Conservation (phyloP, 495 filamentous ascomycete species). For the Stereocaulon alpinum region DNA sequence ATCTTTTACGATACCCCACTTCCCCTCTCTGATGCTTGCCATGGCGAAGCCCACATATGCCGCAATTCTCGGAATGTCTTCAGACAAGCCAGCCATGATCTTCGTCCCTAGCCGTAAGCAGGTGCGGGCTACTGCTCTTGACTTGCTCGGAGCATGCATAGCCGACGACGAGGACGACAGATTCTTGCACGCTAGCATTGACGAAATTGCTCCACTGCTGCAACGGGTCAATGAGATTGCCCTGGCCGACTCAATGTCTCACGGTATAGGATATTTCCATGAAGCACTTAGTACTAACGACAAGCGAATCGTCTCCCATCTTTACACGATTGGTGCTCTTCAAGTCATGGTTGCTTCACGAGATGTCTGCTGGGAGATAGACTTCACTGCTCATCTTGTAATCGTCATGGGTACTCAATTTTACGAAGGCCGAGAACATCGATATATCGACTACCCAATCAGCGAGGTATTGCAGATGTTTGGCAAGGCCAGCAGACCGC, state of each 20-base stretch:
- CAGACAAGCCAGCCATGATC: conserved; percentile 78
- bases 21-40: conserved; percentile 93
- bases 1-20: conserved; percentile 91
- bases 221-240: conserved; percentile 73
- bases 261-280: conserved; percentile 96
- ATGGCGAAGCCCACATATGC: conserved; percentile 93
- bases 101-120: conserved; percentile 94
- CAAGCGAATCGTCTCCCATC: conserved; percentile 84
- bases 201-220: conserved; percentile 73
- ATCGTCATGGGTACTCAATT: conserved; percentile 99
- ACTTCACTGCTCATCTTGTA: conserved; percentile 78
- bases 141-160: conserved; percentile 72
- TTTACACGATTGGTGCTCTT: conserved; percentile 85
- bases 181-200: conserved; percentile 71
- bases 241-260: conserved; percentile 81
- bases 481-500: conserved; percentile 74
- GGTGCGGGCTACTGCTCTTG: conserved; percentile 76
- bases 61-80: conserved; percentile 71
- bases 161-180: conserved; percentile 89
- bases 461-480: conserved; percentile 99
- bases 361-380: conserved; percentile 93
- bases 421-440: conserved; percentile 92
- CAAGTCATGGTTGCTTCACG: conserved; percentile 89
- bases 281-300: conserved; percentile 82
- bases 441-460: conserved; percentile 93